phyloP scores from a whole-genome alignment of 345 rosid genomes.

The Lepidium didymum region DNA sequence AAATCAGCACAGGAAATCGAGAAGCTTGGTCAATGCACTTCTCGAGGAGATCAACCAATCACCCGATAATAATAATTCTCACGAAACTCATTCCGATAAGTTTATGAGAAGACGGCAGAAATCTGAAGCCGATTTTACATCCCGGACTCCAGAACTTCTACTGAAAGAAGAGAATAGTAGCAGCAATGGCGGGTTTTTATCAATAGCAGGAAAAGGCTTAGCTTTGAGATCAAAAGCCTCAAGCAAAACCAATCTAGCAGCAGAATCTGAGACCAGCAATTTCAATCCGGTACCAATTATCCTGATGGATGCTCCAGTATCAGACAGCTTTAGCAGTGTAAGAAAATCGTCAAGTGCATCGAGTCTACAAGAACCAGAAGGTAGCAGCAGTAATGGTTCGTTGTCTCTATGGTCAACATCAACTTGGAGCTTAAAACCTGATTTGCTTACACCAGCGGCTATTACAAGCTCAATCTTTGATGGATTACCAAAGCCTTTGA shows the following conservation, averaged over 20 bases:
- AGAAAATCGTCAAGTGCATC: slow-evolving; percentile 88
- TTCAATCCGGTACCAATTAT: slow-evolving; percentile 34
- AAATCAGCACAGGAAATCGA: slow-evolving; percentile 46
- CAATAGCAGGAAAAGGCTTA: slow-evolving; percentile 52
- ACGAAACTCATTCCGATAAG: slow-evolving; percentile 35
- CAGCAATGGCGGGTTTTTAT: slow-evolving; percentile 32
- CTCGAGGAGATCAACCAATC: slow-evolving; percentile 41
- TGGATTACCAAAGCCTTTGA: slow-evolving; percentile 47
- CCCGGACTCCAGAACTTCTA: slow-evolving; percentile 45
- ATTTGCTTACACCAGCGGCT: slow-evolving; percentile 53
- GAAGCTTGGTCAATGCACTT: slow-evolving; percentile 48
- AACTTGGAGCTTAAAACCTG: slow-evolving; percentile 62
- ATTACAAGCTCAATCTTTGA: slow-evolving; percentile 67
- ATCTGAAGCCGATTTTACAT: slow-evolving; percentile 43
- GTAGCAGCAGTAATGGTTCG: slow-evolving; percentile 23
- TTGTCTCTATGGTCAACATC: slow-evolving; percentile 49
- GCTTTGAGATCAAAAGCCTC: slow-evolving; percentile 70
- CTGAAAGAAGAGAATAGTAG: slow-evolving; percentile 52
- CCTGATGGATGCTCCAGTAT: slow-evolving; percentile 28
- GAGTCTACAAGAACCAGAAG: slow-evolving; percentile 63
- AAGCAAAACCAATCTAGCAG: slow-evolving; percentile 30
- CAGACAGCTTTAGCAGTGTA: slow-evolving; percentile 37
- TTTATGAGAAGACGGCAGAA: slow-evolving; percentile 60
- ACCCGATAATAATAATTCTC: slow-evolving; percentile 3
- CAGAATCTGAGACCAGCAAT: slow-evolving; percentile 34